Base-by-base conservation (phyloP, 441 rosid genomes). In the Gossypium laxum region DNA sequence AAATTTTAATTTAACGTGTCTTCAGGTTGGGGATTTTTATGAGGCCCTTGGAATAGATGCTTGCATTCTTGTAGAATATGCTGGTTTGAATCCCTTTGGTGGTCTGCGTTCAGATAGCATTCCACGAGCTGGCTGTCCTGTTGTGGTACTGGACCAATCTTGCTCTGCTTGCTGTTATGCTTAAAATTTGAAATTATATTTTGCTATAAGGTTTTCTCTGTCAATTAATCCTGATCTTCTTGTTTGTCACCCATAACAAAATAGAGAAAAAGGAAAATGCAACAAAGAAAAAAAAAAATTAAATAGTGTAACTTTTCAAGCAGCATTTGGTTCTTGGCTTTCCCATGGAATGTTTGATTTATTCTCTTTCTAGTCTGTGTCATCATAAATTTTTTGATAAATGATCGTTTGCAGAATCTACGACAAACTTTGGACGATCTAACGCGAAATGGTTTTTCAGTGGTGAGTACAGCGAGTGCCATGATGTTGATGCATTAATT, bases 31-130 rank as follows among this genome's bases (percentile, higher is more conserved):
- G 41, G 99, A 94, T 8, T 92, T 94, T 80, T 94, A 92, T 80
- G 99, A 94, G 80, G 89, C 99, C 70, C 81, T 94, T 65, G 99
- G 99, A 65, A 88, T 94, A 73, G 99, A 94, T 88, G 98, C 98
- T 34, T 94, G 99, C 74, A 78, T 94, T 78, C 96, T 94, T 32
- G 99, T 92, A 67, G 99, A 94, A 79, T 87, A 84, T 80, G 99
- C 98, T 82, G 99, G 99, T 80, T 74, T 94, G 60, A 94, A 94
- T 85, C 99, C 99, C 62, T 92, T 92, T 81, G 99, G 99, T 59
- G 98, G 97, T 75, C 77, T 88, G 76, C 96, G 98, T 32, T 80
- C 94, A 3, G 98, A 90, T 71, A 92, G 91, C 71, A 77, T 87
- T 76, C 99, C 99, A 3, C 88, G 86, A 83, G 99, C 99, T 82